Percentiles rank a stretch among this genome's conserved stretches.
Conservation (phyloP, 495 filamentous ascomycete species). For the Halenospora varia region DNA sequence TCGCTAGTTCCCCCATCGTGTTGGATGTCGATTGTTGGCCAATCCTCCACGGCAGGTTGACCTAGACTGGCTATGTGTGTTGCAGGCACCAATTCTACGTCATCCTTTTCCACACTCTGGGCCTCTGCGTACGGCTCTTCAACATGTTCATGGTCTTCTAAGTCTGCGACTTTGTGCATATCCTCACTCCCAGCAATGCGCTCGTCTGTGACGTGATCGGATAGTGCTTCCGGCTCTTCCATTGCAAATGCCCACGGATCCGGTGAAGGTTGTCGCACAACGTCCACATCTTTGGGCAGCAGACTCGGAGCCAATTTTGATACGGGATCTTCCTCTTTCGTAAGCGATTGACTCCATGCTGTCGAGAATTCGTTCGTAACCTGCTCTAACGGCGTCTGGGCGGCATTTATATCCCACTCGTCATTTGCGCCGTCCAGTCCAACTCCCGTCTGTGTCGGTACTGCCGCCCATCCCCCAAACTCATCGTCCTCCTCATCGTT, state of each 20-base stretch:
- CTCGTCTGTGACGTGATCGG: neutral
- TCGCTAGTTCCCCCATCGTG: no score
- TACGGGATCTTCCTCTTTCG: neutral
- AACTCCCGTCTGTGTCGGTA: constrained; percentile 3
- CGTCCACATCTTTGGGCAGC: neutral
- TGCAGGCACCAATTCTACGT: no score
- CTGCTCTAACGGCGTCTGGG: neutral
- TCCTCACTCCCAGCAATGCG: neutral
- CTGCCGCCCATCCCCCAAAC: constrained; percentile 34
- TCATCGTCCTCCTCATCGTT: constrained; percentile 26
- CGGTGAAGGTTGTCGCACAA: constrained; percentile 44
- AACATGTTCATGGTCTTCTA: no score
- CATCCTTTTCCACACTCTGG: no score
- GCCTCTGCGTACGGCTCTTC: no score
- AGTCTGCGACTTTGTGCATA: neutral
- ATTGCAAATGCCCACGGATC: constrained; percentile 41
- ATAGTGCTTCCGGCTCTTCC: neutral
- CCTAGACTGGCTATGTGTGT: no score
- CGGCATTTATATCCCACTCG: constrained; percentile 1
- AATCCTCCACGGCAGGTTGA: no score
- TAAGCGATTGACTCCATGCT: constrained; percentile 4
- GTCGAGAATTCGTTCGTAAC: neutral
- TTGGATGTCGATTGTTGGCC: neutral
- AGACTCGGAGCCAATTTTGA: constrained; percentile 11
- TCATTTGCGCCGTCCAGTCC: constrained; percentile 12